Base-by-base conservation (phyloP, 1,139 yeast species). In the Hyphopichia burtonii region DNA sequence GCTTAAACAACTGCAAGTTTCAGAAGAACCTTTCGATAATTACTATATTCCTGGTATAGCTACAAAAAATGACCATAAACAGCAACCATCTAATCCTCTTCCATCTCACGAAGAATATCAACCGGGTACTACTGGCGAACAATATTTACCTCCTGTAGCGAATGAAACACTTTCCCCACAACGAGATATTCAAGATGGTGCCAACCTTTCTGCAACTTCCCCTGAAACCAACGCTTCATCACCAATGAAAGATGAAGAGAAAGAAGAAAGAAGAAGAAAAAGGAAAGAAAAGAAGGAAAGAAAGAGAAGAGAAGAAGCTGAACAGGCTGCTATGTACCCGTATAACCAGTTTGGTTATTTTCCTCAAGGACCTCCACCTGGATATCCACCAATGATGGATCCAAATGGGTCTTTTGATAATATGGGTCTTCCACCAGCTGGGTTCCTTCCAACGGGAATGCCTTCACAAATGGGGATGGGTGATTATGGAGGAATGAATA, bases 21-120 rank as follows among this genome's bases (percentile, higher is more conserved):
- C 50, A 10, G 51, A 44, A 15, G 71, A 67, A 37, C 73, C 71
- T 2, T 65, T 55, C 43, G 65, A 65, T 3, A 54, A 56, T 38
- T 65, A 66, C 43, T 43, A 46, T 27, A 47, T 60, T 2, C 47
- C 50, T n/a, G 52, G 47, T 20, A 34, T 28, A 31, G 40, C 42
- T 12, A 30, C 30, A 8, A 18, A 20, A n/a, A 11, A 19, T 23
- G 38, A 30, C 6, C 38, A 3, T 23, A 8, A 23, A 15, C 37
- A 20, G 8, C 23, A 20, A 22, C 23, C 8, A 6, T 20, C 28
- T 7, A 25, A 25, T 25, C 23, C 5, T 11, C 15, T 20, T 7
- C 22, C 20, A 16, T 14, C 34, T 14, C 20, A 16, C 6, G 34
- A 31, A 8, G 14, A 31, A 12, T 34, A 11, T 20, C 28, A n/a